A percentile compares a stretch with the other conserved stretches of the same genome.
Evolutionary conservation across 345 rosid species (phyloP).

Genomic region (Rhodomyrtus tomentosa): DNA sequence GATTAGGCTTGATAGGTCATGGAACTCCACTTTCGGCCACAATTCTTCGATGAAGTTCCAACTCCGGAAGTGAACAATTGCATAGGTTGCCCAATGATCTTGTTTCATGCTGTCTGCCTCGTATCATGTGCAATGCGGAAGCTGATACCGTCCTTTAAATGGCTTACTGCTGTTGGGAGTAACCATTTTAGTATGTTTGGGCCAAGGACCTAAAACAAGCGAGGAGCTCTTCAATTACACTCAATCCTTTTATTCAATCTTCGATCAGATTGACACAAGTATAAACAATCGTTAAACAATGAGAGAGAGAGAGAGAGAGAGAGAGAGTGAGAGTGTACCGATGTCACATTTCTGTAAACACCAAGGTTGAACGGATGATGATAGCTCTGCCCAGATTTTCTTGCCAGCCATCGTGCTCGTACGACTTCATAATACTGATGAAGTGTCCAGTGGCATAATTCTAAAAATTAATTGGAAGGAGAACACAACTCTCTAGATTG

Average conservation of each 20-base stretch:
- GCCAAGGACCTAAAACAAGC: slow-evolving; percentile 57
- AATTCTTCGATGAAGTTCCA: not conserved
- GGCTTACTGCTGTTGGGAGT: slow-evolving; percentile 47
- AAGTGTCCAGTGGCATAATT: slow-evolving; percentile 1
- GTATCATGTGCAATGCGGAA: slow-evolving; percentile 39
- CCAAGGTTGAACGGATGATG: slow-evolving; percentile 52
- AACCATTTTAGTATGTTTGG: slow-evolving; percentile 71
- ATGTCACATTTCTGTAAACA: slow-evolving; percentile 47
- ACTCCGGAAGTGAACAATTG: not conserved
- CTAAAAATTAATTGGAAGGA: not conserved
- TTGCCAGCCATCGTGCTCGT: slow-evolving; percentile 69
- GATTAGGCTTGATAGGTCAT: not conserved
- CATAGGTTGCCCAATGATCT: not conserved
- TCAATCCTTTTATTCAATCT: not conserved
- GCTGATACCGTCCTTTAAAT: slow-evolving; percentile 54
- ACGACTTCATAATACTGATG: slow-evolving; percentile 57
- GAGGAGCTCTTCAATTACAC: not conserved
- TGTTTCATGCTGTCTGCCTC: slow-evolving; percentile 4
- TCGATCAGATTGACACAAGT: not conserved
- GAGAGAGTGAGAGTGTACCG: slow-evolving; percentile 22
- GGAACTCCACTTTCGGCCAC: not conserved
- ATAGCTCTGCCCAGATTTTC: slow-evolving; percentile 73
- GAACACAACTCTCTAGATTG: not conserved
- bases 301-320: not conserved
- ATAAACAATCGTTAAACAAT: not conserved